Evolutionary conservation across 805 yeast genomes (phyloP).

Genomic region (Metschnikowia colocasiae): DNA sequence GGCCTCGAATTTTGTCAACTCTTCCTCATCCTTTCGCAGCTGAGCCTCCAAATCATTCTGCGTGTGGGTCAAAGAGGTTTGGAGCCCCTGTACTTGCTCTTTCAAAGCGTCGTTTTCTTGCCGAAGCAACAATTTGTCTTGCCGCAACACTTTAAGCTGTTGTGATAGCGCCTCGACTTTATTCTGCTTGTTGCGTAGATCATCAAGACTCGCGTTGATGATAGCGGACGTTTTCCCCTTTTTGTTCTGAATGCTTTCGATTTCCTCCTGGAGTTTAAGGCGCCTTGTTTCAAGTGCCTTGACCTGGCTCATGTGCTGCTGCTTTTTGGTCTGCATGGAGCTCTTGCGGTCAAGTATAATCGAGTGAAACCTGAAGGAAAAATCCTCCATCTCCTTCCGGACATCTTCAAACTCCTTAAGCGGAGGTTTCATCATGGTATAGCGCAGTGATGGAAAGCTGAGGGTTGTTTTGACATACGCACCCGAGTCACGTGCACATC

Average conservation of each 20-base stretch:
- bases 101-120: conserved; percentile 17
- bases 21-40: conserved; percentile 47
- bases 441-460: background rate
- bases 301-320: conserved; percentile 28
- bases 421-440: conserved; percentile 11
- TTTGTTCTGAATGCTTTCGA: conserved; percentile 25
- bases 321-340: conserved; percentile 30
- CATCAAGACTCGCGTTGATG: conserved; percentile 23
- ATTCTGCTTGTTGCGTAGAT: conserved; percentile 28
- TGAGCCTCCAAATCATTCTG: conserved; percentile 40
- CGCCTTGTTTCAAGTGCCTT: conserved; percentile 31
- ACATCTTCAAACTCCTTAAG: conserved; percentile 36
- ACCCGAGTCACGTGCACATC: no score
- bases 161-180: conserved; percentile 20
- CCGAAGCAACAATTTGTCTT: background rate
- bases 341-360: conserved; percentile 32
- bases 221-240: conserved; percentile 27
- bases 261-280: conserved; percentile 27
- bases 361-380: conserved; percentile 36
- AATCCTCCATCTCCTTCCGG: conserved; percentile 34
- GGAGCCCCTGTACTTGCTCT: conserved; percentile 33
- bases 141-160: background rate
- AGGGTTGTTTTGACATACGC: conserved; percentile 2
- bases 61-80: conserved; percentile 28
- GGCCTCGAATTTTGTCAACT: conserved; percentile 48